Percentiles rank a stretch among this genome's conserved stretches.
phyloP scores from a whole-genome alignment of 306 rosid species.

The Glycine tomentella region DNA sequence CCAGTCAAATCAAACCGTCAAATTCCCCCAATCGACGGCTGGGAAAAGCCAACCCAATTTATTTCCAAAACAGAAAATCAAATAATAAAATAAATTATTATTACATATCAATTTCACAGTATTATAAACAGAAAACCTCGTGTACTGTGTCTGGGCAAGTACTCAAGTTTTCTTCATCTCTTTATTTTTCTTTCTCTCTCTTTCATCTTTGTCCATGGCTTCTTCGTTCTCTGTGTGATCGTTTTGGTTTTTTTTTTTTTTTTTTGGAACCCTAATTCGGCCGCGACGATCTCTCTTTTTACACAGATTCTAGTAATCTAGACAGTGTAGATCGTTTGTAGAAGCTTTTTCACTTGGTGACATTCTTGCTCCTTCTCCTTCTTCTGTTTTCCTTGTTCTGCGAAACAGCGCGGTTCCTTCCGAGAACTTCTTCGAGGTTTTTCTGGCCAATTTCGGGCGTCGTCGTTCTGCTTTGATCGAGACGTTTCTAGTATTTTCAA shows the following conservation, averaged over 20 bases:
- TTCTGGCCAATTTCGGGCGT: constrained; percentile 12
- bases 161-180: constrained; percentile 15
- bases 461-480: constrained; percentile 39
- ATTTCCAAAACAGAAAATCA: neutral
- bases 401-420: neutral
- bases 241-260: neutral
- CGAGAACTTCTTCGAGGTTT: neutral
- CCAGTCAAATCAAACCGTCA: constrained; percentile 19
- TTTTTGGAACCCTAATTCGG: constrained; percentile 52
- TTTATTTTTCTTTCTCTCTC: neutral
- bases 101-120: neutral
- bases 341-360: neutral
- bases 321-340: neutral
- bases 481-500: neutral
- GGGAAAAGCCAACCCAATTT: neutral
- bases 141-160: constrained; percentile 44
- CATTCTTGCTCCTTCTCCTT: constrained; percentile 35
- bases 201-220: neutral
- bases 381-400: neutral
- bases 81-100: neutral
- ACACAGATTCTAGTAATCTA: neutral
- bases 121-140: neutral
- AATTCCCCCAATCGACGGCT: neutral
- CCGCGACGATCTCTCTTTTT: constrained; percentile 41
- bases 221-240: constrained; percentile 43